Conservation (phyloP, 2,329 filamentous ascomycete genomes). For the Colletotrichum agaves region DNA sequence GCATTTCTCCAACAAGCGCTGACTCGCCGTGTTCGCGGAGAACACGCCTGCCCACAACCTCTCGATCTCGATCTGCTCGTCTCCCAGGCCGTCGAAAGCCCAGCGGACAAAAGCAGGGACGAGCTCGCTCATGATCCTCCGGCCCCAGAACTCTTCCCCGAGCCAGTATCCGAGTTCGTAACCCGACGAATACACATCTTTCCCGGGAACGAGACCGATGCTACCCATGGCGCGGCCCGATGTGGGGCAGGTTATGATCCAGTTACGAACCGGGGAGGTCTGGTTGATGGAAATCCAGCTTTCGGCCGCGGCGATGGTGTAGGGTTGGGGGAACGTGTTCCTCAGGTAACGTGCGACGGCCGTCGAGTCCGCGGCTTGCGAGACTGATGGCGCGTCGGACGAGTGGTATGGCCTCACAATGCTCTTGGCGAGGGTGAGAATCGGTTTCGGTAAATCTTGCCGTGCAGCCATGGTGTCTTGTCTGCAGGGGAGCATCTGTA, state of each 20-base stretch:
- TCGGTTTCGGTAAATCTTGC: slow-evolving; percentile 3
- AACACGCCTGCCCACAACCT: slow-evolving; percentile 55
- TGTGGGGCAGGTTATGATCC: slow-evolving; percentile 21
- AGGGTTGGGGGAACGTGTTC: slow-evolving; percentile 58
- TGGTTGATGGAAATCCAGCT: slow-evolving; percentile 47
- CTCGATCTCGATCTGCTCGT: slow-evolving; percentile 45
- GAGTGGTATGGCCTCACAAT: slow-evolving; percentile 53
- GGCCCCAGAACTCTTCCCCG: slow-evolving; percentile 55
- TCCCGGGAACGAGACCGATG: slow-evolving; percentile 51
- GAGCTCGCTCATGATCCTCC: slow-evolving; percentile 56
- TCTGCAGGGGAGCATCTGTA: too few species aligned
- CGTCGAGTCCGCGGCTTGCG: slow-evolving; percentile 51
- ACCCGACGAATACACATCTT: slow-evolving; percentile 54
- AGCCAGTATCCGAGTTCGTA: slow-evolving; percentile 64
- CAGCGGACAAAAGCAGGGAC: slow-evolving; percentile 53
- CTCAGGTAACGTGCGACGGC: slow-evolving; percentile 53
- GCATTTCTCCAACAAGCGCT: slow-evolving; percentile 51
- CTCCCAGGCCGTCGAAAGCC: slow-evolving; percentile 52
- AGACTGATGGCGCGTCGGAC: slow-evolving; percentile 51
- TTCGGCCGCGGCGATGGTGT: slow-evolving; percentile 53
- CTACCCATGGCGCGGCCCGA: slow-evolving; percentile 47
- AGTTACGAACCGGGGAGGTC: slow-evolving; percentile 8
- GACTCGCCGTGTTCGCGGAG: slow-evolving; percentile 53
- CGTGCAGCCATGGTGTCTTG: slow-evolving; percentile 5
- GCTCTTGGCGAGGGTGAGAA: slow-evolving; percentile 28